These are phyloP conservation scores for carrot (Daucus carota) DNA, from an alignment of 129 eudicot species.

Conservation along the genomic window DNA sequence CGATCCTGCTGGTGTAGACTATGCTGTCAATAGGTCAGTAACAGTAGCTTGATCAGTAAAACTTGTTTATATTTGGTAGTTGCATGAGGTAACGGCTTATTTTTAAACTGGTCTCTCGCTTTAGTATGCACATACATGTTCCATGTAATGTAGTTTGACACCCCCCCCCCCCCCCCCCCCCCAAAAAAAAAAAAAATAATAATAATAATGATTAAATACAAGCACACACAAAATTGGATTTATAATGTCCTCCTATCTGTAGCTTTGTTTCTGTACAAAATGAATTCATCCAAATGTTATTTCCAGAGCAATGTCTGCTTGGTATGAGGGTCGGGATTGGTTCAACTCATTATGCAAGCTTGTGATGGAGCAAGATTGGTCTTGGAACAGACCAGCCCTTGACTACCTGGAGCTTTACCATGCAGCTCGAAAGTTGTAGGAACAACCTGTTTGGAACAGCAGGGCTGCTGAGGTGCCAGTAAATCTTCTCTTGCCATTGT, in stretches of 20 bases:
- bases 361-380: conserved; percentile 99
- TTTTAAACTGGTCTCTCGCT: not conserved
- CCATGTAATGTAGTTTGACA: not conserved
- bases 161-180: not conserved
- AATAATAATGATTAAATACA: no score
- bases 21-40: conserved; percentile 79
- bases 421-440: conserved; percentile 62
- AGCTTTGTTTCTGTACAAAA: not conserved
- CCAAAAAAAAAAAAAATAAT: not conserved
- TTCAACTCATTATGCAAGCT: conserved; percentile 69
- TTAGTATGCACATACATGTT: not conserved
- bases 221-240: not conserved
- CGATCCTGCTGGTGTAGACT: conserved; percentile 95
- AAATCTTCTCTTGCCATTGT: conserved; percentile 12
- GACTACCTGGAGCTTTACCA: conserved; percentile 95
- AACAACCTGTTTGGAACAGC: conserved; percentile 11
- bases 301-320: conserved; percentile 78
- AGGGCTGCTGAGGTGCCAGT: conserved; percentile 1
- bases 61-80: not conserved
- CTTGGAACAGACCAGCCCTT: conserved; percentile 98
- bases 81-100: not conserved
- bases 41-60: not conserved
- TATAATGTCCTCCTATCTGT: not conserved
- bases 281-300: not conserved
- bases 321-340: conserved; percentile 88